Evolutionary conservation across 805 yeast genomes (phyloP).

Genomic region (Metschnikowia santaceciliae): DNA sequence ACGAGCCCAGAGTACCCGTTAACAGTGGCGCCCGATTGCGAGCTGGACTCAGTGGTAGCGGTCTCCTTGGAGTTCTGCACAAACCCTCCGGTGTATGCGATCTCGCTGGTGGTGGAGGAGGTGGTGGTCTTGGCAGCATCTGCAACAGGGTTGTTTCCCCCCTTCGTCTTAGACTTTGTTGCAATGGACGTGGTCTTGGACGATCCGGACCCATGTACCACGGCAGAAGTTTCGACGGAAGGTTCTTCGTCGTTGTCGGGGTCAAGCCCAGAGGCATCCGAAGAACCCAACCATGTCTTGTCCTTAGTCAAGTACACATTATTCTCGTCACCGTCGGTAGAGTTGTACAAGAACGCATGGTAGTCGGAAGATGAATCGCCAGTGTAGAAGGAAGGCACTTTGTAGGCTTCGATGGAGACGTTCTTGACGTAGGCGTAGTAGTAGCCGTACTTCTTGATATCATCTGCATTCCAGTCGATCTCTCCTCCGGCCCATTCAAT

Average conservation of each 20-base stretch:
- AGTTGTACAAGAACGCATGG: slow-evolving; percentile 43
- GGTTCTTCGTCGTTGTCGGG: slow-evolving; percentile 36
- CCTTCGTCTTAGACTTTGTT: slow-evolving; percentile 12
- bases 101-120: slow-evolving; percentile 7
- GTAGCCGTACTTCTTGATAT: slow-evolving; percentile 75
- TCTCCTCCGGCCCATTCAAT: slow-evolving; percentile 85
- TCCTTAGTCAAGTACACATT: slow-evolving; percentile 59
- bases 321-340: slow-evolving; percentile 35
- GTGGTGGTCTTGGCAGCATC: slow-evolving; percentile 12
- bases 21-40: slow-evolving; percentile 6
- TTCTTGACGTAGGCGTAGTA: slow-evolving; percentile 62
- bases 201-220: slow-evolving; percentile 18
- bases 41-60: not conserved
- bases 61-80: slow-evolving; percentile 25
- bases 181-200: slow-evolving; percentile 15
- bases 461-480: slow-evolving; percentile 77
- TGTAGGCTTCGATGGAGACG: slow-evolving; percentile 65
- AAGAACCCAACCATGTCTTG: slow-evolving; percentile 53
- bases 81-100: slow-evolving; percentile 33
- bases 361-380: slow-evolving; percentile 47
- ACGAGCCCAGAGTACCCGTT: slow-evolving; percentile 1
- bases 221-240: slow-evolving; percentile 13
- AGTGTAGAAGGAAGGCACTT: slow-evolving; percentile 56
- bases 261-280: slow-evolving; percentile 65
- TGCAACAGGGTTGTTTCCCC: slow-evolving; percentile 9